Evolutionary conservation across 2,329 filamentous ascomycete genomes (phyloP).

Genomic region (Curvularia hawaiiensis): DNA sequence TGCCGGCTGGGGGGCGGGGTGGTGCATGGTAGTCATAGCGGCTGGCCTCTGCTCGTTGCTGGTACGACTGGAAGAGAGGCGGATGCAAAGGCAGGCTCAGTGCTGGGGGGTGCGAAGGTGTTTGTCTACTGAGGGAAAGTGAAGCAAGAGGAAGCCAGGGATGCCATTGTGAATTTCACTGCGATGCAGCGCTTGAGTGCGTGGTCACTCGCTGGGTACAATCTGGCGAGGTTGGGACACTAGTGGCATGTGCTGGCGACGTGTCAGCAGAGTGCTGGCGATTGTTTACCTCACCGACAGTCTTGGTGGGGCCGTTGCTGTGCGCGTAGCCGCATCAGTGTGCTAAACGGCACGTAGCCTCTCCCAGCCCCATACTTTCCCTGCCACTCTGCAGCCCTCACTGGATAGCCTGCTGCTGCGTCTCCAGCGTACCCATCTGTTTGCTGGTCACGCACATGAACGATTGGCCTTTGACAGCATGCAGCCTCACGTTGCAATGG

Average conservation of each 20-base stretch:
- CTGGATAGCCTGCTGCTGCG: not conserved
- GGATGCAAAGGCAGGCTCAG: not conserved
- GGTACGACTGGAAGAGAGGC: conserved; percentile 21
- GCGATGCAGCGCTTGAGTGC: conserved; percentile 1
- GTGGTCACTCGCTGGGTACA: conserved; percentile 3
- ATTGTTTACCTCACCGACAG: conserved; percentile 27
- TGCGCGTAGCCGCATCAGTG: conserved; percentile 23
- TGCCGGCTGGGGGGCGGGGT: conserved; percentile 31
- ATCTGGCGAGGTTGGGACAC: conserved; percentile 13
- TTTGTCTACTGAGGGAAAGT: not conserved
- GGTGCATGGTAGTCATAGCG: conserved; percentile 41
- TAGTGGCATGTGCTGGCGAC: conserved; percentile 29
- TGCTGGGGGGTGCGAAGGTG: not conserved
- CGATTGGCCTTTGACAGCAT: conserved; percentile 12
- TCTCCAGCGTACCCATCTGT: conserved; percentile 4
- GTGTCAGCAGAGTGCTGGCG: conserved; percentile 20
- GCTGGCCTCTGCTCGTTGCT: conserved; percentile 21
- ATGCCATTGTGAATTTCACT: conserved; percentile 14
- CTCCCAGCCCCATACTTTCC: conserved; percentile 10
- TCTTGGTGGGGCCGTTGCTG: conserved; percentile 18
- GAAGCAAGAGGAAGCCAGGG: conserved; percentile 12
- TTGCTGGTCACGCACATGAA: conserved; percentile 3
- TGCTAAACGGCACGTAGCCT: conserved; percentile 12
- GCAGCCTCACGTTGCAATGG: conserved; percentile 8
- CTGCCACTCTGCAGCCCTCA: conserved; percentile 1